phyloP scores from a whole-genome alignment of 2,329 filamentous ascomycete species.

The Cladophialophora carrionii region DNA sequence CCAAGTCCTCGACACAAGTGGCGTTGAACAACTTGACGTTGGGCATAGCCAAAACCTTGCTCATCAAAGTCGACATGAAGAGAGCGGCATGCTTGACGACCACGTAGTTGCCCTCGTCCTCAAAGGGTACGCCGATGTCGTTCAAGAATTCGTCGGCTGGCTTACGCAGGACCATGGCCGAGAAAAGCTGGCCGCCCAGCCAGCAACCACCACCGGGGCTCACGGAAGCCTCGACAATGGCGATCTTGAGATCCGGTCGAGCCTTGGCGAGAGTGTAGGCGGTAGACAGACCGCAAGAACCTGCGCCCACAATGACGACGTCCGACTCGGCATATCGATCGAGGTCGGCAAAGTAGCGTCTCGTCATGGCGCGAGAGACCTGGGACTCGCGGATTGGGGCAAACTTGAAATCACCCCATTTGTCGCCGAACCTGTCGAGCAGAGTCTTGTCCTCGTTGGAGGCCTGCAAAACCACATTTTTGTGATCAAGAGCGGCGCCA shows the following conservation, averaged over 20 bases:
- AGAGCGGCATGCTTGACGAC: slow-evolving; percentile 93
- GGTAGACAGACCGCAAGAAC: slow-evolving; percentile 81
- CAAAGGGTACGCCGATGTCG: slow-evolving; percentile 80
- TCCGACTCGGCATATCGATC: slow-evolving; percentile 89
- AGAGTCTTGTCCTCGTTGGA: slow-evolving; percentile 52
- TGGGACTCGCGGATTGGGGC: slow-evolving; percentile 87
- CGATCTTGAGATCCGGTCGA: slow-evolving; percentile 87
- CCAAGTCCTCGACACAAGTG: slow-evolving; percentile 87
- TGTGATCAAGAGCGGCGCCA: slow-evolving; percentile 44
- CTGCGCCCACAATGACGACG: slow-evolving; percentile 89
- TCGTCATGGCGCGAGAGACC: slow-evolving; percentile 90
- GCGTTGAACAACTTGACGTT: slow-evolving; percentile 98
- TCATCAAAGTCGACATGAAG: slow-evolving; percentile 85
- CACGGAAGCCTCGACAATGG: slow-evolving; percentile 85
- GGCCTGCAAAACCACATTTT: slow-evolving; percentile 48
- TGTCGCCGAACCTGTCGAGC: slow-evolving; percentile 68
- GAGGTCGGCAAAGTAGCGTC: slow-evolving; percentile 88
- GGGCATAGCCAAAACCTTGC: slow-evolving; percentile 78
- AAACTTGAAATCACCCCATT: slow-evolving; percentile 83
- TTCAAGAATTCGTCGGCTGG: slow-evolving; percentile 82
- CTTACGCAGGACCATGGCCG: slow-evolving; percentile 93
- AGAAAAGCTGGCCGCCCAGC: slow-evolving; percentile 93
- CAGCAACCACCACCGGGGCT: slow-evolving; percentile 84
- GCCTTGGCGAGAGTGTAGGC: slow-evolving; percentile 82
- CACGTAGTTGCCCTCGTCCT: slow-evolving; percentile 85